Percentiles rank a stretch among this genome's conserved stretches.
These are phyloP conservation scores for Rubia balearica DNA, from an alignment of 305 asterid species.

Conservation along the genomic window DNA sequence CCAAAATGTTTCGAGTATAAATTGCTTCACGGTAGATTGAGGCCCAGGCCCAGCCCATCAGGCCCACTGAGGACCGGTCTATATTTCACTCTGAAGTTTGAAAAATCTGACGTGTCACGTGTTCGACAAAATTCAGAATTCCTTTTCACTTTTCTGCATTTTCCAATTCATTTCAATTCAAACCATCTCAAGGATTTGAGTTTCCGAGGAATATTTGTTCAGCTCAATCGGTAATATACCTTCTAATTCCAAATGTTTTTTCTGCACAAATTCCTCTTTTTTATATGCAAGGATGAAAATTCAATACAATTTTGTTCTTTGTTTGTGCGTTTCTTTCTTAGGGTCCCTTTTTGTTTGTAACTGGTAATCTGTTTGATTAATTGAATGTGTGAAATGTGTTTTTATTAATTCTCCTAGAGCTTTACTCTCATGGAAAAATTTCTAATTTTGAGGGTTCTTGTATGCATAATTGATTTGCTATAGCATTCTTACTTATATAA, in stretches of 20 bases:
- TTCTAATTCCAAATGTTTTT: background rate
- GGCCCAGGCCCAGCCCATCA: constrained; percentile 4
- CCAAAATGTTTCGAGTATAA: no score
- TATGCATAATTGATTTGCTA: no score
- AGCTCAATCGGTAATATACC: constrained; percentile 6
- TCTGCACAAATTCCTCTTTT: background rate
- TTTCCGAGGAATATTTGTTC: background rate
- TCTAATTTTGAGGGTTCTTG: background rate
- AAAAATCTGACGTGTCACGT: background rate
- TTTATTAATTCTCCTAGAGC: background rate
- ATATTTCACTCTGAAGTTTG: background rate
- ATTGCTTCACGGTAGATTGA: background rate
- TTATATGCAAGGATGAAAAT: background rate
- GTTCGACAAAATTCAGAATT: background rate
- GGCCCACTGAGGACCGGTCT: background rate
- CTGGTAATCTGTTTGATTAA: background rate
- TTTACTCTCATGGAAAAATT: background rate
- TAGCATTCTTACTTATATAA: background rate
- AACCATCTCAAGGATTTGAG: background rate
- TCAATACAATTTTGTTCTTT: background rate
- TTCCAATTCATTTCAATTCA: constrained; percentile 4
- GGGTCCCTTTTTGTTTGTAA: background rate
- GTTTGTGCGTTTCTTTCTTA: background rate
- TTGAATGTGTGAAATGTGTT: background rate
- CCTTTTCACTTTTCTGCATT: background rate